Conservation (phyloP, 306 rosid species). For the Dryas octopetala region DNA sequence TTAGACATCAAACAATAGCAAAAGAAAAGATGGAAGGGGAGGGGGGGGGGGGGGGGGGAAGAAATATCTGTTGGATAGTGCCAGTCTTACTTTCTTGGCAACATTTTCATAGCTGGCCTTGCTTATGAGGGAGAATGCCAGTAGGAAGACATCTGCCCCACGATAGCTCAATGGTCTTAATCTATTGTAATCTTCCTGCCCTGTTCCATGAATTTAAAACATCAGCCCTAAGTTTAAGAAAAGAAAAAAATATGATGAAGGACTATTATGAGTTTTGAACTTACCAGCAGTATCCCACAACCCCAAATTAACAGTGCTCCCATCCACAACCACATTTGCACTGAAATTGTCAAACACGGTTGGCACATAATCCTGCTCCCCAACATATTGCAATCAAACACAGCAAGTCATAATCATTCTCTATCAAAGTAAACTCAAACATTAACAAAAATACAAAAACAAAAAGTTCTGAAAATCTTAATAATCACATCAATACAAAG, state of each 20-base stretch:
- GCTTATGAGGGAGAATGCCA: conserved; percentile 95
- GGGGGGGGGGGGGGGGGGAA: neutral
- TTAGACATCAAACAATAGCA: neutral
- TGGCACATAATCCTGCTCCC: conserved; percentile 89
- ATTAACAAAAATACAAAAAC: neutral
- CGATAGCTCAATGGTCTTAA: conserved; percentile 96
- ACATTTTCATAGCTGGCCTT: conserved; percentile 96
- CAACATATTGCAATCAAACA: conserved; percentile 27
- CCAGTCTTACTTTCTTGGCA: conserved; percentile 77
- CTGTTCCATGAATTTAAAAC: conserved; percentile 54
- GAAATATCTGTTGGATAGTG: neutral
- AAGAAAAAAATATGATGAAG: neutral
- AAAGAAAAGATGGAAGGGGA: neutral
- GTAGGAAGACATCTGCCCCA: conserved; percentile 96
- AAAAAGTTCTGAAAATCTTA: neutral
- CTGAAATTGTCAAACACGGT: conserved; percentile 98
- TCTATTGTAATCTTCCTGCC: conserved; percentile 98
- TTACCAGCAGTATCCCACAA: conserved; percentile 98
- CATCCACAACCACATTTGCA: conserved; percentile 98
- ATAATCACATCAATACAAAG: neutral
- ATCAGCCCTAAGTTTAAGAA: conserved; percentile 28
- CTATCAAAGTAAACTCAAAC: conserved; percentile 17
- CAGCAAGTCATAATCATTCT: conserved; percentile 30
- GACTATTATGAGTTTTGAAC: conserved; percentile 11
- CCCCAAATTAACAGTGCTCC: conserved; percentile 93